These are phyloP conservation scores for Ilyonectria sp. DNA, from an alignment of 2,329 filamentous ascomycete species.

Conservation along the genomic window DNA sequence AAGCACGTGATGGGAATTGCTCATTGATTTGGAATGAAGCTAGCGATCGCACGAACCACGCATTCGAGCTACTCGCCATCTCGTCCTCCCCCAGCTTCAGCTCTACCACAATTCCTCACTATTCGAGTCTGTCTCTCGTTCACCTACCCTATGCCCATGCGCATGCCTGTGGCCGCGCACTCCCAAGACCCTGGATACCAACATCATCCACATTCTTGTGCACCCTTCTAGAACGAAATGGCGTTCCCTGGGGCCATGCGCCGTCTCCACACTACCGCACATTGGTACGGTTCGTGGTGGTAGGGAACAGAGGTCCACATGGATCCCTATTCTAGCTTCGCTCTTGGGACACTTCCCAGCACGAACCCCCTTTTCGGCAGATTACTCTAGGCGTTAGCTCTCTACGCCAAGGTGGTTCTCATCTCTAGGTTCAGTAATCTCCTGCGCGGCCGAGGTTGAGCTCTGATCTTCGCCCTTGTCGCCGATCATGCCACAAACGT, in stretches of 20 bases:
- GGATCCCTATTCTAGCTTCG: conserved; percentile 15
- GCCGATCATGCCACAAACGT: conserved; percentile 44
- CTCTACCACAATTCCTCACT: neutral
- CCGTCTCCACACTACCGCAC: conserved; percentile 36
- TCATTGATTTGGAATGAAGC: too few relatives aligned
- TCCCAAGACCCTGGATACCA: neutral
- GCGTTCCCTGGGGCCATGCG: conserved; percentile 30
- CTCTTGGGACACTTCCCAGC: conserved; percentile 3
- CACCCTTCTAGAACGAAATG: conserved; percentile 48
- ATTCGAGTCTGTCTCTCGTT: neutral
- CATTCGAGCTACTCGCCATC: neutral
- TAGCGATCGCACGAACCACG: too few relatives aligned
- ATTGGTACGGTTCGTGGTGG: conserved; percentile 6
- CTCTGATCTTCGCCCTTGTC: conserved; percentile 36
- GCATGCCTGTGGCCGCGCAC: neutral
- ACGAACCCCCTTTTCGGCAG: conserved; percentile 45
- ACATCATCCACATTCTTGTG: conserved; percentile 27
- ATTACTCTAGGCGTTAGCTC: conserved; percentile 41
- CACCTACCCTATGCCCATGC: neutral
- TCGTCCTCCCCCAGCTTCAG: neutral
- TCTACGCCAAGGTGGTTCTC: conserved; percentile 38
- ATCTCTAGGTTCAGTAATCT: conserved; percentile 41
- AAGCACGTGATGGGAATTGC: too few relatives aligned
- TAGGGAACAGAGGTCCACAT: conserved; percentile 29
- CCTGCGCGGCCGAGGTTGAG: conserved; percentile 29